Evolutionary conservation across 2,329 filamentous ascomycete genomes (phyloP).

Genomic region (Graphiopsis chlorocephala): DNA sequence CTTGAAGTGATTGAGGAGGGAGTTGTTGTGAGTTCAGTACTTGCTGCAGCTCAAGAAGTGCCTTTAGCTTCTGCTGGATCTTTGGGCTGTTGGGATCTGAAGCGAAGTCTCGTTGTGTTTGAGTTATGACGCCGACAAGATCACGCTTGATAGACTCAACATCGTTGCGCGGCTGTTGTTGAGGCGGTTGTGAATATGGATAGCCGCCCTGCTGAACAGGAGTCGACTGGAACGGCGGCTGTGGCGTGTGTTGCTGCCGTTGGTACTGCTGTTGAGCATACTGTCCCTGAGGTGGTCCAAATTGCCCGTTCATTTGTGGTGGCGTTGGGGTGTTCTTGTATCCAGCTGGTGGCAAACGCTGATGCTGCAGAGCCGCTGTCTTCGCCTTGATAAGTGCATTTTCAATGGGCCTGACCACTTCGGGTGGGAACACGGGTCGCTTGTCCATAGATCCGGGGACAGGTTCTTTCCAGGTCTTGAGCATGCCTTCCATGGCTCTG

Average conservation of each 20-base stretch:
- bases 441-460: slow-evolving; percentile 90
- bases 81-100: slow-evolving; percentile 72
- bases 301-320: slow-evolving; percentile 51
- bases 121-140: slow-evolving; percentile 72
- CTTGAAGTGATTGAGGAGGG: slow-evolving; percentile 63
- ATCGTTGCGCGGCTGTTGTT: slow-evolving; percentile 23
- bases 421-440: slow-evolving; percentile 85
- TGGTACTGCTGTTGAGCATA: slow-evolving; percentile 18
- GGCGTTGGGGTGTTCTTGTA: slow-evolving; percentile 75
- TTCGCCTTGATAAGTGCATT: slow-evolving; percentile 85
- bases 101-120: slow-evolving; percentile 70
- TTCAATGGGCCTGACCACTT: slow-evolving; percentile 87
- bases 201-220: slow-evolving; percentile 24
- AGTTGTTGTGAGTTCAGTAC: slow-evolving; percentile 75
- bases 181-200: slow-evolving; percentile 23
- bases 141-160: slow-evolving; percentile 73
- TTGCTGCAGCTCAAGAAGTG: slow-evolving; percentile 79
- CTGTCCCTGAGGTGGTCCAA: slow-evolving; percentile 33
- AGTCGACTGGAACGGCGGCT: slow-evolving; percentile 21
- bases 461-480: slow-evolving; percentile 96
- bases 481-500: slow-evolving; percentile 92
- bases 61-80: slow-evolving; percentile 76
- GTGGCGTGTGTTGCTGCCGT: slow-evolving; percentile 28
- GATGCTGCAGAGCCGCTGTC: slow-evolving; percentile 60
- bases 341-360: slow-evolving; percentile 47